A percentile compares a stretch with the other conserved stretches of the same genome.
phyloP scores from a whole-genome alignment of 2,329 filamentous ascomycete genomes.

The Leptographium radiaticola region DNA sequence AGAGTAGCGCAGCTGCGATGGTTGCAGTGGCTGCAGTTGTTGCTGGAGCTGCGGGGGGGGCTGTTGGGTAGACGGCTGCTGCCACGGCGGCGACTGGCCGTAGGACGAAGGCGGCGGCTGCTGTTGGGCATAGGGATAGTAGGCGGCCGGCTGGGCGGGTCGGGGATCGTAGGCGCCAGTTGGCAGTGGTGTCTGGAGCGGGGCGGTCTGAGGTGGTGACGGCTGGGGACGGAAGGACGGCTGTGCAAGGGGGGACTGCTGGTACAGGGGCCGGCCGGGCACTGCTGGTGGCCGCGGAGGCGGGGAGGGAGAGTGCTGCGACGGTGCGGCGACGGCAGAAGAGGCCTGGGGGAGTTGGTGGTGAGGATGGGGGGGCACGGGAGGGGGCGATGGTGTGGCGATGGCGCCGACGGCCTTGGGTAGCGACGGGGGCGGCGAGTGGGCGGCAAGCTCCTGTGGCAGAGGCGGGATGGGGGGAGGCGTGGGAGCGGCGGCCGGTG shows the following conservation, averaged over 20 bases:
- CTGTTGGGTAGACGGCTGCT: conserved; percentile 6
- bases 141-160: not conserved
- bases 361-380: too few species aligned
- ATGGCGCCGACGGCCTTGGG: not conserved
- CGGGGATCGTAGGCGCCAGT: conserved; percentile 3
- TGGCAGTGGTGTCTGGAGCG: not conserved
- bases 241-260: conserved; percentile 11
- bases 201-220: not conserved
- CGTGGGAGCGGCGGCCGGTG: conserved; percentile 17
- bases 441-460: conserved; percentile 44
- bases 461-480: conserved; percentile 61
- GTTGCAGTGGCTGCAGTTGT: conserved; percentile 9
- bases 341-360: conserved; percentile 8
- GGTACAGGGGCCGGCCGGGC: conserved; percentile 10
- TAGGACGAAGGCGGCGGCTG: conserved; percentile 7
- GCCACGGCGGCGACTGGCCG: not conserved
- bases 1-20: conserved; percentile 12
- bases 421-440: not conserved
- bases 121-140: conserved; percentile 9
- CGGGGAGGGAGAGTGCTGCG: not conserved
- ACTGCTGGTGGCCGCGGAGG: conserved; percentile 5
- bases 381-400: too few species aligned
- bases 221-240: not conserved
- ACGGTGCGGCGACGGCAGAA: conserved; percentile 9
- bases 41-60: conserved; percentile 10